Evolutionary conservation across 176 grass and related monocot genomes (phyloP).

Genomic region (Pontederia crassipes): DNA sequence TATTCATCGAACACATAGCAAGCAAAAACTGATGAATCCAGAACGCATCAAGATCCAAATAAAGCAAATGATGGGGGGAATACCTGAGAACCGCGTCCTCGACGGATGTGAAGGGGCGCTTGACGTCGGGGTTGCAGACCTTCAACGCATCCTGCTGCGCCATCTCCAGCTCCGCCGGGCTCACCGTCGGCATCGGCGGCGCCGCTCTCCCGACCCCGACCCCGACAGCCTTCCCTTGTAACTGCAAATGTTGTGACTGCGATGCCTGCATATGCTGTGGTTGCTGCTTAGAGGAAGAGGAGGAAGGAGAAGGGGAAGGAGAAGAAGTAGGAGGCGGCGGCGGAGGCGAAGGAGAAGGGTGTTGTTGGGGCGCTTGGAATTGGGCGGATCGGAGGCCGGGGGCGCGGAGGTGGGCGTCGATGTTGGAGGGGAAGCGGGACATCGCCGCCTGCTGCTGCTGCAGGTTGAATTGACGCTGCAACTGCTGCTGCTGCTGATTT

Average conservation of each 20-base stretch:
- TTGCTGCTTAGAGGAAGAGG: not conserved
- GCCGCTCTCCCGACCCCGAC: constrained; percentile 15
- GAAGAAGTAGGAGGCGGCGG: constrained; percentile 19
- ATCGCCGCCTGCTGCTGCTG: constrained; percentile 62
- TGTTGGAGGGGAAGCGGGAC: constrained; percentile 95
- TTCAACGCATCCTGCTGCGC: constrained; percentile 82
- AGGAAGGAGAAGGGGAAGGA: not conserved
- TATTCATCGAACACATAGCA: constrained; percentile 2
- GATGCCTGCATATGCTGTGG: constrained; percentile 24
- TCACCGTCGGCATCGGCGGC: constrained; percentile 9
- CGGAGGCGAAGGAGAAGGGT: constrained; percentile 11
- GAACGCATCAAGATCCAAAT: not conserved
- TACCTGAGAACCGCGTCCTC: constrained; percentile 93
- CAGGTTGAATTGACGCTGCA: not conserved
- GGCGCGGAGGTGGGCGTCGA: constrained; percentile 91
- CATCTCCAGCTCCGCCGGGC: constrained; percentile 77
- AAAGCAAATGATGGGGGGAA: not conserved
- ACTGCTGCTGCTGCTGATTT: constrained; percentile 27
- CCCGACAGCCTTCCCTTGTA: not conserved
- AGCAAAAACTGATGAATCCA: not conserved
- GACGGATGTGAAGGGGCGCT: constrained; percentile 66
- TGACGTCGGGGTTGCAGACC: constrained; percentile 87
- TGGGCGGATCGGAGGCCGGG: constrained; percentile 75
- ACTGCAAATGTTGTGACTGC: constrained; percentile 24
- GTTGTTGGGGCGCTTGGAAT: constrained; percentile 5